Percentiles rank a stretch among this genome's conserved stretches.
Evolutionary conservation across 495 filamentous ascomycete genomes (phyloP).

Genomic region (Daldinia concentrica): DNA sequence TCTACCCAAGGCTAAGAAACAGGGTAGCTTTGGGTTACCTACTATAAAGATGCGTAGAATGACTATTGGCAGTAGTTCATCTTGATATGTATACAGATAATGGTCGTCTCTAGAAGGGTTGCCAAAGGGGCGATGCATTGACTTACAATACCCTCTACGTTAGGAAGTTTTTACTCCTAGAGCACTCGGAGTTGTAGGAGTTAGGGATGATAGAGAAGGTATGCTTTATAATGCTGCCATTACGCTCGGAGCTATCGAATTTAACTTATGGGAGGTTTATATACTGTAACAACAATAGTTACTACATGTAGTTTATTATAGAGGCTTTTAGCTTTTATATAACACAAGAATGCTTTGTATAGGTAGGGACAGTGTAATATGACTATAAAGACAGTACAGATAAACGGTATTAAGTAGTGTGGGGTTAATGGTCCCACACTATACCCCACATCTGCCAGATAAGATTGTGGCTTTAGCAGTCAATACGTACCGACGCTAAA

Average conservation of each 20-base stretch:
- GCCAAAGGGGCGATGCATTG: not conserved
- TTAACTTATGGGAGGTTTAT: not conserved
- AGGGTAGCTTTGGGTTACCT: constrained; percentile 28
- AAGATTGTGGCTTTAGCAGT: constrained; percentile 21
- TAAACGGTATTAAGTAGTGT: not conserved
- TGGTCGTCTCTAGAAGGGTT: not conserved
- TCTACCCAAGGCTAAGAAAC: constrained; percentile 26
- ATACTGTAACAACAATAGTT: no score
- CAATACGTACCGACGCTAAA: constrained; percentile 23
- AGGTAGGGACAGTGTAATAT: not conserved
- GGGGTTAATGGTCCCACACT: not conserved
- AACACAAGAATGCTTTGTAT: not conserved
- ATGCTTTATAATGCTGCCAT: not conserved
- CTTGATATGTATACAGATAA: constrained; percentile 4
- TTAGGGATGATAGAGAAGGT: not conserved
- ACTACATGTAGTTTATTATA: no score
- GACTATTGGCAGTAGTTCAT: constrained; percentile 36
- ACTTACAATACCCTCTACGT: not conserved
- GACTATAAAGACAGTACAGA: not conserved
- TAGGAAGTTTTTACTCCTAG: not conserved
- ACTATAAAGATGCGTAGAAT: constrained; percentile 39
- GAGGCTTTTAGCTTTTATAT: no score
- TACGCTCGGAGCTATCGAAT: not conserved
- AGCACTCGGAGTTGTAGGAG: not conserved
- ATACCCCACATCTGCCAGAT: constrained; percentile 17